Evolutionary conservation across 768 basidiomycete species (phyloP).

Genomic region (Boletus pseudopeckii): DNA sequence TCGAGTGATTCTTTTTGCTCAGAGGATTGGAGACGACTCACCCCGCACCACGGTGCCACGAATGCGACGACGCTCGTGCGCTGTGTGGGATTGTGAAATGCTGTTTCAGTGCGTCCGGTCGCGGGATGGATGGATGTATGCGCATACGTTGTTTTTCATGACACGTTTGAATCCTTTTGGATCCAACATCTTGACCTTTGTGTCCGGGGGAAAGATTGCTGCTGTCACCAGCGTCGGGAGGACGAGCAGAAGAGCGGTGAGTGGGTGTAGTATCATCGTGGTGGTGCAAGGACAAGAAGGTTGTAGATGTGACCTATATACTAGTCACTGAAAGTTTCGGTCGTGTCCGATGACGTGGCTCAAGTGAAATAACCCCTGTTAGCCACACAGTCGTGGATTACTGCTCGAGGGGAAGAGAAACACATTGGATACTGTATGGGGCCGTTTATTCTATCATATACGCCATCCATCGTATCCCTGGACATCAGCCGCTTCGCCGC

Average conservation of each 20-base stretch:
- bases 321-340: background rate
- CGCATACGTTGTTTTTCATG: slow-evolving; percentile 72
- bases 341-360: slow-evolving; percentile 12
- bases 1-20: too few relatives aligned
- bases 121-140: background rate
- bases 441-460: slow-evolving; percentile 7
- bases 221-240: slow-evolving; percentile 40
- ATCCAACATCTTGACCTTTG: slow-evolving; percentile 72
- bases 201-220: slow-evolving; percentile 46
- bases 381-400: background rate
- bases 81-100: slow-evolving; percentile 34
- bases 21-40: slow-evolving; percentile 33
- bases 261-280: slow-evolving; percentile 25
- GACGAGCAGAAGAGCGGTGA: slow-evolving; percentile 18
- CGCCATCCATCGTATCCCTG: background rate
- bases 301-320: background rate
- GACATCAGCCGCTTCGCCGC: background rate
- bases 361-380: slow-evolving; percentile 10
- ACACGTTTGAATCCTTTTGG: slow-evolving; percentile 63
- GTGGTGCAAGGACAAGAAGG: background rate
- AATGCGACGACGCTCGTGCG: slow-evolving; percentile 81
- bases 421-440: background rate
- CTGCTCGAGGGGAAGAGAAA: background rate
- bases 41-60: slow-evolving; percentile 93
- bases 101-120: background rate